Base-by-base conservation (phyloP, 2,329 filamentous ascomycete species). In the Microcyclosporella mali region DNA sequence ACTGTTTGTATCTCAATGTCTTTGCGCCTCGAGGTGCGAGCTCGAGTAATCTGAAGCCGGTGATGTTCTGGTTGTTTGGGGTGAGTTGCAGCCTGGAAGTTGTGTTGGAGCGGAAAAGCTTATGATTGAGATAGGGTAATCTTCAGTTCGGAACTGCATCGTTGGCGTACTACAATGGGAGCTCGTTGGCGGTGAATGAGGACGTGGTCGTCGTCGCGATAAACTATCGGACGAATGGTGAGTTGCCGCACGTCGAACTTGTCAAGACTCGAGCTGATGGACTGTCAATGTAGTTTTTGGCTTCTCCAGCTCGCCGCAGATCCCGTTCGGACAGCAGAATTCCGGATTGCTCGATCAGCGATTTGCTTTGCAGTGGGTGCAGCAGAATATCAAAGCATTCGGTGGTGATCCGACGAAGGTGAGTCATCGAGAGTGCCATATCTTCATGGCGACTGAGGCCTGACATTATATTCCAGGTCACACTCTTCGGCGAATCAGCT, bases 311-410 rank as follows among this genome's bases (percentile, higher is more conserved):
- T 40, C 65, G 44, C 41, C 65, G 47, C 41, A 64, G 46, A 41
- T 66, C 11, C 61, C 60, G 8, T 27, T 46, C 7, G 51, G 44
- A 11, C 46, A 43, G n/a, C 52, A 56, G 25, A 63, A 63, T 34
- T 50, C 56, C 1, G 61, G 59, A 8, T 60, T 60, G 39, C 46
- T 62, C 12, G 61, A 64, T 40, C 61, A 63, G 38, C 50, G 59
- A 6, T 49, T 59, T 17, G 61, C 54, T 27, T 43, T 64, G 15
- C 51, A 62, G 17, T 64, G 61, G 61, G 58, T 62, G 7, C 67
- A 70, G 47, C 64, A 71, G 17, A 82, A 82, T 58, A 75, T 81
- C 41, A 69, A 47, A 18, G 48, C 50, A 2, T 63, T 64, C 37
- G 60, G 59, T 19, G 59, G 80, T 2, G 74, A 84, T 55, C 67